These are phyloP conservation scores for Colletotrichum sp. DNA, from an alignment of 2,329 filamentous ascomycete species.

Conservation along the genomic window DNA sequence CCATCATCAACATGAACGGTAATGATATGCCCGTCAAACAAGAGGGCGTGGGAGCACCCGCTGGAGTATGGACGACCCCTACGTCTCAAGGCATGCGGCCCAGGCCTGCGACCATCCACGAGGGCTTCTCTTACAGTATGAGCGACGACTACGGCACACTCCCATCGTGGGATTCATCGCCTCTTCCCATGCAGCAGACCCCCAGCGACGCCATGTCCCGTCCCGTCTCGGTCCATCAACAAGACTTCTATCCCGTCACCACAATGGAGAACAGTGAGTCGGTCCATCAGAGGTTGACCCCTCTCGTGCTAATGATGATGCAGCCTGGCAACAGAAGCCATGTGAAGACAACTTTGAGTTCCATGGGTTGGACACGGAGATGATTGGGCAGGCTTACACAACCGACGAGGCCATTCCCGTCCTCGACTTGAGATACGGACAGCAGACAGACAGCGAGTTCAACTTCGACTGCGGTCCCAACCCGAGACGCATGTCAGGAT, in stretches of 20 bases:
- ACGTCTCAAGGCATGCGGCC: constrained; percentile 55
- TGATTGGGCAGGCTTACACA: constrained; percentile 69
- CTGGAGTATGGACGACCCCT: constrained; percentile 61
- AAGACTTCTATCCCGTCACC: constrained; percentile 55
- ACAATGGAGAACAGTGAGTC: constrained; percentile 56
- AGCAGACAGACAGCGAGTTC: constrained; percentile 54
- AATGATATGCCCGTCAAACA: constrained; percentile 53
- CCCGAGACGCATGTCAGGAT: constrained; percentile 71
- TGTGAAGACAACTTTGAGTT: constrained; percentile 64
- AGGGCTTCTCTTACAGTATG: constrained; percentile 65
- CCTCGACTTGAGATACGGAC: constrained; percentile 62
- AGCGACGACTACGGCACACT: constrained; percentile 58
- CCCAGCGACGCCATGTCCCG: constrained; percentile 57
- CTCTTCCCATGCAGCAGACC: constrained; percentile 55
- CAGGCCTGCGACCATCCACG: constrained; percentile 65
- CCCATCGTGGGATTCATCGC: constrained; percentile 63
- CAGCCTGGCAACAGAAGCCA: constrained; percentile 56
- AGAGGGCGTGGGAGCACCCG: constrained; percentile 50
- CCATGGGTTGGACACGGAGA: constrained; percentile 60
- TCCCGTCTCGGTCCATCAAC: constrained; percentile 63
- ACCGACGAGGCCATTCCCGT: constrained; percentile 68
- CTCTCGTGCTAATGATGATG: constrained; percentile 4
- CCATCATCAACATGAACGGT: constrained; percentile 55
- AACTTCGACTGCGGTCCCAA: constrained; percentile 58
- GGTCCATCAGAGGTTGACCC: background rate